phyloP scores from a whole-genome alignment of 805 yeast genomes.

The Starmera quercuum region DNA sequence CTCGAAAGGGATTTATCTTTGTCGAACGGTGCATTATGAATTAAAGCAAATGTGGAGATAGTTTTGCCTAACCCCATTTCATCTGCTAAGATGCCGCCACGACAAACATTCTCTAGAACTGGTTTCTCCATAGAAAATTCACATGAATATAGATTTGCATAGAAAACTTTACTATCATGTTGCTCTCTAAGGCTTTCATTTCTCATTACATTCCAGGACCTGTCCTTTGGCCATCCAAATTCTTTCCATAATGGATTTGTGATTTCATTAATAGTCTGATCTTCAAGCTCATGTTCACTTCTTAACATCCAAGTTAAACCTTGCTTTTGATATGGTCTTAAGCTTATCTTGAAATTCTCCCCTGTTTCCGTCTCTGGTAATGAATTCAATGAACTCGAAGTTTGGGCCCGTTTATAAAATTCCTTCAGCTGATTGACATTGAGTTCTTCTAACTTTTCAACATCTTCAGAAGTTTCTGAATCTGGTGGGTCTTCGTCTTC shows the following conservation, averaged over 20 bases:
- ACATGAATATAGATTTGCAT: constrained; percentile 74
- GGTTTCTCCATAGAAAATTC: constrained; percentile 69
- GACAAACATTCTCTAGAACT: constrained; percentile 44
- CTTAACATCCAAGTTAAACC: constrained; percentile 89
- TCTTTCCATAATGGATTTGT: constrained; percentile 85
- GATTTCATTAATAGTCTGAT: constrained; percentile 35
- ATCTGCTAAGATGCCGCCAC: constrained; percentile 89
- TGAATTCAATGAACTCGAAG: constrained; percentile 43
- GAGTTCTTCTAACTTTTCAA: constrained; percentile 31
- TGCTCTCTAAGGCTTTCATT: constrained; percentile 9
- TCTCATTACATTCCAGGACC: constrained; percentile 28
- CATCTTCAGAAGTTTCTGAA: constrained; percentile 7
- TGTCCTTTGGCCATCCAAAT: constrained; percentile 63
- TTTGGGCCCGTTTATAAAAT: constrained; percentile 67
- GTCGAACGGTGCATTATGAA: constrained; percentile 60
- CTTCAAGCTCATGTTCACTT: constrained; percentile 52
- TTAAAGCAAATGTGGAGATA: constrained; percentile 68
- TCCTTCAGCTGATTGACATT: constrained; percentile 67
- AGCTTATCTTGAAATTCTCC: constrained; percentile 43
- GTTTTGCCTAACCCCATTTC: constrained; percentile 98
- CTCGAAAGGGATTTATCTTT: constrained; percentile 2
- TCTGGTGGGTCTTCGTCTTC: constrained; percentile 26
- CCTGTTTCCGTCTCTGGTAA: constrained; percentile 53
- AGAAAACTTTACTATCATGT: constrained; percentile 35
- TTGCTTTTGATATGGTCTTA: constrained; percentile 76